Percentiles rank a stretch among this genome's conserved stretches.
Conservation (phyloP, 805 yeast species). For the Saccharomycopsis guyanensis region DNA sequence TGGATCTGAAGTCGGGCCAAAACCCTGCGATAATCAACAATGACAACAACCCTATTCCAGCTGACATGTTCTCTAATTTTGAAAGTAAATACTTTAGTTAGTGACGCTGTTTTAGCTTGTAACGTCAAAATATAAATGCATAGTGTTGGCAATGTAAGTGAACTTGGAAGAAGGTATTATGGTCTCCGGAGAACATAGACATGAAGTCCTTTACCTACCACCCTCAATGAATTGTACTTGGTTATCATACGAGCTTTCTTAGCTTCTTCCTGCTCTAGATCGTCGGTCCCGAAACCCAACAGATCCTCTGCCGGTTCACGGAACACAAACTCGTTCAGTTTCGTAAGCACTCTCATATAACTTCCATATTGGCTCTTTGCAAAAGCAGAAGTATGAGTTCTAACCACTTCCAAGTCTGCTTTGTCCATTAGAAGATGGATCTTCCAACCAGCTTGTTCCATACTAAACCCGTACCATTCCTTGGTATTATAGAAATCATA, state of each 20-base stretch:
- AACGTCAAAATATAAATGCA: too few species aligned
- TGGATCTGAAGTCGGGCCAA: not conserved
- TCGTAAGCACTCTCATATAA: not conserved
- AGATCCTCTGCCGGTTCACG: not conserved
- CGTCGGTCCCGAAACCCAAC: not conserved
- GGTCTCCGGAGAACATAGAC: conserved; percentile 15
- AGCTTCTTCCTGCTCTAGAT: not conserved
- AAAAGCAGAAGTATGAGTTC: not conserved
- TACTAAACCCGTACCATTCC: conserved; percentile 6
- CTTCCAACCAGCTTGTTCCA: conserved; percentile 10
- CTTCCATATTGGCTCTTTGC: not conserved
- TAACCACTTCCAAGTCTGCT: conserved; percentile 7
- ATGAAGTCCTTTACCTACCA: conserved; percentile 8
- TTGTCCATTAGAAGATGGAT: conserved; percentile 13
- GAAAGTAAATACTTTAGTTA: conserved; percentile 10
- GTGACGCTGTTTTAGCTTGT: not conserved
- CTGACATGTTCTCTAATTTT: conserved; percentile 10
- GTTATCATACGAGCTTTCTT: conserved; percentile 2
- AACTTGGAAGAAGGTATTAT: not conserved
- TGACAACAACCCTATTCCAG: conserved; percentile 2
- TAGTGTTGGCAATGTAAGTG: too few species aligned
- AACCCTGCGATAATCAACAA: not conserved
- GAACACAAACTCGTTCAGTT: conserved; percentile 2
- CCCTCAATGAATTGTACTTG: not conserved
- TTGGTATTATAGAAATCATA: conserved; percentile 1